Evolutionary conservation across 1,284 basidiomycete genomes (phyloP), one percentile per base, ranked within the genome.

Genomic region (Apiotrichum montevideense): DNA sequence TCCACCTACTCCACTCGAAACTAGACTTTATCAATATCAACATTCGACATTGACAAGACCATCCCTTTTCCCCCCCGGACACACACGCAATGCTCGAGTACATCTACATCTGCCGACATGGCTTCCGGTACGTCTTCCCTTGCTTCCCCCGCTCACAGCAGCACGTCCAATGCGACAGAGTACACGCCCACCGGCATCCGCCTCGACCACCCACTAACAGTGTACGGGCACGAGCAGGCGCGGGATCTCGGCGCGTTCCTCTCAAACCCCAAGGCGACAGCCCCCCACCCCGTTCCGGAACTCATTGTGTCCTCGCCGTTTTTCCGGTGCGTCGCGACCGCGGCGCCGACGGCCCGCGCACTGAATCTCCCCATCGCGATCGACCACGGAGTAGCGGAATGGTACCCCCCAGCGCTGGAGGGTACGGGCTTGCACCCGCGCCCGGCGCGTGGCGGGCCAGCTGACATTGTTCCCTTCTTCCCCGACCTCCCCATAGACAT

Each of bases 261-360:
- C 29, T 66, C 68, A 2, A 40, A 56, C 33, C 62, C 65, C 7
- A 48, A 55, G 7, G 57, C 62, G 33, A 41, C 55, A 6, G 64
- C 65, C 4, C 61, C 68, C 51, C 55, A 64, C 55, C 75, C 74
- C 0, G 61, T 63, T 1, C 76, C 76, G 0, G 68, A 74, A 51
- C 56, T 67, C 40, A 63, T 77, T 34, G 71, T 74, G 56, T 66
- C 64, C 10, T 68, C 65, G 21, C 72, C 75, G 0, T 80, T 80
- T 62, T 80, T 79, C 60, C 76, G 80, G 13, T 81, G 80, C 58
- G 67, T 81, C n/a, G 77, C 80, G 59, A 81, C 80, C 0, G 70
- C 77, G 0, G 54, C 71, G 0, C 79, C 79, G 3, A 72, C 74
- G 1, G 72, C 72, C 0, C 65, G 66, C 3, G 67, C 56, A 13